Base-by-base conservation (phyloP, 768 basidiomycete species). In the Kwoniella bestiolae region DNA sequence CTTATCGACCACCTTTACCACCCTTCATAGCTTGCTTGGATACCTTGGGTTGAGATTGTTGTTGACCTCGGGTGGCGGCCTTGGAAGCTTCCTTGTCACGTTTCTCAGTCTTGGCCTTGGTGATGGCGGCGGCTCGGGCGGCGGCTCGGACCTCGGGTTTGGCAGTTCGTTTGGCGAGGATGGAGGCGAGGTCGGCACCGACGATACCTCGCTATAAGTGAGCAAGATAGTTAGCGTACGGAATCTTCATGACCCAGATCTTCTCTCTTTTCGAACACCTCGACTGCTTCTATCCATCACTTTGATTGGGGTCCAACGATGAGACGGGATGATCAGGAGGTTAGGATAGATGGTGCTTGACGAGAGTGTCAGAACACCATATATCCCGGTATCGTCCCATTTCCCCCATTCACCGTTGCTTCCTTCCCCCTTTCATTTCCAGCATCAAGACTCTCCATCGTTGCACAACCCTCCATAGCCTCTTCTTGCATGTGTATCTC, bases 1-100 rank as follows among this genome's bases (percentile, higher is more conserved):
- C 67, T 77, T 75, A 79, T 63, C 79, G 79, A 49, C 80, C 80
- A 60, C 81, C 81, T 71, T 79, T 80, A 60, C 72, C 73, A 80
- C 92, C 92, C 86, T 94, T 94, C 89, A 92, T 92, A 84, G 90
- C 90, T 83, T 95, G 93, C 85, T 94, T 97, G 79, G 92, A 92
- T 47, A 94, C 88, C 38, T 41, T 41, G 38, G 8, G 38, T 41
- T 11, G 38, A 41, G n/a, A n/a, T n/a, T n/a, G n/a, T n/a, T n/a
- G 85, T 29, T 66, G 69, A 57, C 70, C 77, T 55, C 73, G 82
- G 68, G 78, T 83, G 45, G 78, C 62, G 44, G 66, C 63, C 86
- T 92, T 96, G 87, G 91, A 92, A 58, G 84, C 83, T 86, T 94
- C 92, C 86, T 93, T 94, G 63, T 89, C 92, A 86, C 93, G 92